Conservation (phyloP, 495 filamentous ascomycete species). For the Gamarada debralockiae region DNA sequence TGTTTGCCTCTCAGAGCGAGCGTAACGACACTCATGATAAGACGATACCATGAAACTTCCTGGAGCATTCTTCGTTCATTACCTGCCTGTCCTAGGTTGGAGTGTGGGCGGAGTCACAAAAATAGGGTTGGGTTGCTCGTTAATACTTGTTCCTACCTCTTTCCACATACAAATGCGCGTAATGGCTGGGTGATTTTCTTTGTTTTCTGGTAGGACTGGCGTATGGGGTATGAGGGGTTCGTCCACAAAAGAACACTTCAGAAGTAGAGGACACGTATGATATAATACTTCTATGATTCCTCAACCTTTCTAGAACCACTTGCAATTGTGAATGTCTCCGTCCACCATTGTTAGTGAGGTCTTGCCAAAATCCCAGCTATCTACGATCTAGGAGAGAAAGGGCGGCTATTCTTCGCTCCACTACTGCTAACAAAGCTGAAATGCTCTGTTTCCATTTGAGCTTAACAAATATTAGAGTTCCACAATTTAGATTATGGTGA, state of each 20-base stretch:
- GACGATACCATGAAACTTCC: constrained; percentile 23
- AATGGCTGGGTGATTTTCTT: constrained; percentile 3
- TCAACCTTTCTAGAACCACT: no score
- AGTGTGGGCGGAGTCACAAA: background rate
- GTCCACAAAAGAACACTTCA: background rate
- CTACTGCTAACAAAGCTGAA: no score
- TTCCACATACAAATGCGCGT: background rate
- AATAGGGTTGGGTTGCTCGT: constrained; percentile 4
- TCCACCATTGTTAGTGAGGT: no score
- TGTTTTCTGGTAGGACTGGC: constrained; percentile 7
- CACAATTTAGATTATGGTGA: no score
- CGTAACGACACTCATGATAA: constrained; percentile 26
- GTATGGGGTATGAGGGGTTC: constrained; percentile 1
- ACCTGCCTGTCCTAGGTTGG: background rate
- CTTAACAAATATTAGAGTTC: no score
- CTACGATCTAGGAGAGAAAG: no score
- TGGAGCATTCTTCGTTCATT: constrained; percentile 9
- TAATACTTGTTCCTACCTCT: background rate
- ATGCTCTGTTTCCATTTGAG: no score
- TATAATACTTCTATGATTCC: background rate
- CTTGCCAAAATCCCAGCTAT: no score
- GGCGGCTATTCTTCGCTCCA: no score
- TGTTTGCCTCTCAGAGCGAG: background rate
- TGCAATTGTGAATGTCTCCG: constrained; percentile 1
- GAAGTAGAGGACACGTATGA: constrained; percentile 5